A percentile compares a stretch with the other conserved stretches of the same genome.
phyloP scores from a whole-genome alignment of 106 monocot species.

The Hemerocallis citrina region DNA sequence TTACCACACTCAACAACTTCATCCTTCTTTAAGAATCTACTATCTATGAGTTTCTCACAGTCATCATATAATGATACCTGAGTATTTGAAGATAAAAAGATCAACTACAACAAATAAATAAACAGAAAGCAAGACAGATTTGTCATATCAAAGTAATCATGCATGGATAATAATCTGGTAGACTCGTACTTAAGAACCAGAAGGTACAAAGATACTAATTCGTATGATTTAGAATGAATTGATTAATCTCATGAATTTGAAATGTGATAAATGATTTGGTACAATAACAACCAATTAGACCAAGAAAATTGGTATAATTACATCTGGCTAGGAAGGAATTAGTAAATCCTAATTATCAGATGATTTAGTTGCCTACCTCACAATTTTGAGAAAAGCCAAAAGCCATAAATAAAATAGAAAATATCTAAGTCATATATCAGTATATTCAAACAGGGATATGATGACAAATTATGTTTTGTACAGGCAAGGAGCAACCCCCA shows the following conservation, averaged over 20 bases:
- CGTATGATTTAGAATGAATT: not conserved
- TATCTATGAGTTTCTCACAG: conserved; percentile 45
- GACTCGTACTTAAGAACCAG: not conserved
- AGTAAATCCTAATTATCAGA: not conserved
- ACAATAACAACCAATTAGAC: not conserved
- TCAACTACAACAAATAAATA: too few relatives aligned
- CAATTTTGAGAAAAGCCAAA: too few relatives aligned
- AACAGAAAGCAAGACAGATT: not conserved
- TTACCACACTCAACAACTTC: conserved; percentile 47
- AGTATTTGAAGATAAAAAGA: not conserved
- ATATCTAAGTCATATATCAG: too few relatives aligned
- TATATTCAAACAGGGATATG: not conserved
- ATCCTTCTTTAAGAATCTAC: conserved; percentile 55
- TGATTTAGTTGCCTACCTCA: not conserved
- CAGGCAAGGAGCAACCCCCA: too few relatives aligned
- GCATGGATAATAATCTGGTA: not conserved
- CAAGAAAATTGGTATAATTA: not conserved
- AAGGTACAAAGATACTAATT: not conserved
- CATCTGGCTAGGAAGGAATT: not conserved
- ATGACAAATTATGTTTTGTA: not conserved
- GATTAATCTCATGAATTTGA: not conserved
- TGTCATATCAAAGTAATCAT: not conserved
- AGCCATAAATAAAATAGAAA: too few relatives aligned
- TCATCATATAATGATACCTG: conserved; percentile 73
- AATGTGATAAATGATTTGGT: not conserved